Evolutionary conservation across 1,139 yeast species (phyloP).

Genomic region (Pichia cactophila): DNA sequence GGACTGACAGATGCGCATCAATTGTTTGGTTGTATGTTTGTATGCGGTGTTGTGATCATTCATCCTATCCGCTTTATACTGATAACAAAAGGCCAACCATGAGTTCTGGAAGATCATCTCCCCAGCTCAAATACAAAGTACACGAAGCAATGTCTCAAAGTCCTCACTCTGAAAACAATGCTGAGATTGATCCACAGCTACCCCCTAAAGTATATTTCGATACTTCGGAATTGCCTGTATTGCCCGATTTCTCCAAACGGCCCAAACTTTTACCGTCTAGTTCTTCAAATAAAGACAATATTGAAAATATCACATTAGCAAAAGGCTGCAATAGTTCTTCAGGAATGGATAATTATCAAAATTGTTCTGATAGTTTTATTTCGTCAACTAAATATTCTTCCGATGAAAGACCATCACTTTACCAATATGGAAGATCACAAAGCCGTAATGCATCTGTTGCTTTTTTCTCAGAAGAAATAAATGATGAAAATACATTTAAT

Average conservation of each 20-base stretch:
- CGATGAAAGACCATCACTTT: neutral
- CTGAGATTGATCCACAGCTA: neutral
- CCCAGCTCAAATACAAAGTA: no score
- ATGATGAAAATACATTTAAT: constrained; percentile 20
- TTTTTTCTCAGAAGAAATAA: constrained; percentile 24
- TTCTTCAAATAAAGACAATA: neutral
- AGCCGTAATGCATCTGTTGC: constrained; percentile 18
- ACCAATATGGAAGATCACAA: neutral
- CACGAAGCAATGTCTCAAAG: neutral
- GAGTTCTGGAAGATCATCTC: no score
- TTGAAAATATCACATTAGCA: no score
- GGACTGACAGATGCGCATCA: no score
- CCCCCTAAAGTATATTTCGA: neutral
- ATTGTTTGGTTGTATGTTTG: no score
- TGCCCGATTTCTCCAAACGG: constrained; percentile 12
- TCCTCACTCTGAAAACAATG: neutral
- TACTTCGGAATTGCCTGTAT: constrained; percentile 2
- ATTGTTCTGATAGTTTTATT: neutral
- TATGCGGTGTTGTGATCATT: no score
- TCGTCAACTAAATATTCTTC: neutral
- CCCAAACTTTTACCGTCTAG: constrained; percentile 4
- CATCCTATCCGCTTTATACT: no score
- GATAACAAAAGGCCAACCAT: no score
- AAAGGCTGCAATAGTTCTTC: no score
- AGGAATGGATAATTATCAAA: neutral